Percentiles rank a stretch among this genome's conserved stretches.
phyloP scores from a whole-genome alignment of 805 yeast genomes.

The Saturnispora galanensis region DNA sequence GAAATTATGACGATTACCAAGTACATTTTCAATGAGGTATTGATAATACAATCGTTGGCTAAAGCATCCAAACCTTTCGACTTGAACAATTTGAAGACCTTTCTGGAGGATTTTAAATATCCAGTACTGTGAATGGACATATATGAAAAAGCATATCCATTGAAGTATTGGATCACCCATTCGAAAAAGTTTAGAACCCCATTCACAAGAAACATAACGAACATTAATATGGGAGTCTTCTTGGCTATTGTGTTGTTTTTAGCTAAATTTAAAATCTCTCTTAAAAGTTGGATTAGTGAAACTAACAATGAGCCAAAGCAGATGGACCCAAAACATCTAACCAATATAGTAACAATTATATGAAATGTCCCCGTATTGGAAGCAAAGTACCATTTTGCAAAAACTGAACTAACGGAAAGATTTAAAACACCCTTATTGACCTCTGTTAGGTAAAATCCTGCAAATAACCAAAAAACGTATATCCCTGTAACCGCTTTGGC shows the following conservation, averaged over 20 bases:
- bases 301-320: slow-evolving; percentile 73
- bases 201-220: slow-evolving; percentile 4
- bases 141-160: slow-evolving; percentile 80
- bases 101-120: slow-evolving; percentile 65
- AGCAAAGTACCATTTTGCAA: slow-evolving; percentile 85
- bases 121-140: slow-evolving; percentile 77
- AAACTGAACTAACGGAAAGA: slow-evolving; percentile 74
- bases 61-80: slow-evolving; percentile 76
- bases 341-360: slow-evolving; percentile 66
- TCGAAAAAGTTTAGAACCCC: not conserved
- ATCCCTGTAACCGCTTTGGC: slow-evolving; percentile 21
- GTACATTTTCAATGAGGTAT: slow-evolving; percentile 64
- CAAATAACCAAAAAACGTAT: slow-evolving; percentile 69
- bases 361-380: slow-evolving; percentile 56
- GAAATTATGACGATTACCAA: slow-evolving; percentile 51
- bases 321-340: slow-evolving; percentile 81
- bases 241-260: not conserved
- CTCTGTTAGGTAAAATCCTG: slow-evolving; percentile 77
- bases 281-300: slow-evolving; percentile 44
- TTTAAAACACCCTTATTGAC: slow-evolving; percentile 73
- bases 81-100: slow-evolving; percentile 64
- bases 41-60: slow-evolving; percentile 74
- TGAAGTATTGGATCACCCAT: slow-evolving; percentile 29
- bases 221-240: not conserved
- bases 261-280: slow-evolving; percentile 2